phyloP scores from a whole-genome alignment of 768 basidiomycete genomes.

The Naganishia vishniacii region DNA sequence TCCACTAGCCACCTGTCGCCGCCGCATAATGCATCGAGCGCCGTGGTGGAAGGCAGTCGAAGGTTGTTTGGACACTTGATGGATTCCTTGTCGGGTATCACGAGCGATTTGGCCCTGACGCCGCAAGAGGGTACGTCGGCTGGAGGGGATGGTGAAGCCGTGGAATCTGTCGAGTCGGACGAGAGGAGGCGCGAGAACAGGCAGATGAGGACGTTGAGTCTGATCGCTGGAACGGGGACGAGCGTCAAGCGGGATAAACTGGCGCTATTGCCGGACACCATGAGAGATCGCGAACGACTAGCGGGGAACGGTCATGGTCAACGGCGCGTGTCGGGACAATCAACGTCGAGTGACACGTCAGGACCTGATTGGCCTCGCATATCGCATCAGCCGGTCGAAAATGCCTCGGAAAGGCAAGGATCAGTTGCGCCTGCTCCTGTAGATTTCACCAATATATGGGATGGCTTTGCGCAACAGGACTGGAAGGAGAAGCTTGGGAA shows the following conservation, averaged over 20 bases:
- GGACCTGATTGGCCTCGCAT: too few species aligned
- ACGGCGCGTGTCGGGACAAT: neutral
- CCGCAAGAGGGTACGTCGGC: neutral
- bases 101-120: neutral
- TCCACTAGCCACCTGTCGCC: neutral
- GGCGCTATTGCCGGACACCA: neutral
- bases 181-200: neutral
- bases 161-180: neutral
- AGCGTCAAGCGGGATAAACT: neutral
- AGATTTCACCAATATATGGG: conserved; percentile 11
- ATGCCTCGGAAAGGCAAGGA: too few species aligned
- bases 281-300: too few species aligned
- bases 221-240: conserved; percentile 9
- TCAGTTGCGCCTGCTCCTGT: neutral
- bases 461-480: conserved; percentile 11
- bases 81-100: conserved; percentile 13
- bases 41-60: conserved; percentile 5
- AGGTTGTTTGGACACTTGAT: conserved; percentile 11
- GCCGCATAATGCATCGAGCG: neutral
- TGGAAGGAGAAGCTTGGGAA: conserved; percentile 12
- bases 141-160: neutral
- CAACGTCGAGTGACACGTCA: too few species aligned
- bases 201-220: conserved; percentile 11
- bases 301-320: too few species aligned
- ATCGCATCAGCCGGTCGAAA: too few species aligned